Evolutionary conservation across 1,284 basidiomycete species (phyloP), one percentile per base, ranked within the genome.

Genomic region (Cerioporus squamosus): DNA sequence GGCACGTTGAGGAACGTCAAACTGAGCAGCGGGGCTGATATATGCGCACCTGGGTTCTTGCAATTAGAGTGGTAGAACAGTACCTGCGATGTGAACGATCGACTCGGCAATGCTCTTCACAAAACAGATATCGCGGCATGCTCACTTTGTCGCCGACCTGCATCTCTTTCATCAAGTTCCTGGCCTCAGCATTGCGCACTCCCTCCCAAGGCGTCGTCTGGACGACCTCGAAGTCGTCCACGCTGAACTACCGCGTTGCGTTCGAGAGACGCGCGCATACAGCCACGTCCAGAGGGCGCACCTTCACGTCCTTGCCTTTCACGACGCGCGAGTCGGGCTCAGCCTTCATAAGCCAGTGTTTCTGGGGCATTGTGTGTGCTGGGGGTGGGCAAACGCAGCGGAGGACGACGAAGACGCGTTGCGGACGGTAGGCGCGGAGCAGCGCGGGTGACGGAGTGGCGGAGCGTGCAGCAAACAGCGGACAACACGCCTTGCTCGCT

Each of bases 111-210:
- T 20, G 23, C 24, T 15, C 36, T 55, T 50, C 55, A 49, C 49
- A 42, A 40, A 33, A 29, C 18, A 58, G 38, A 43, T 53, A 38
- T 43, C 14, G 29, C 2, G 38, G 14, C 24, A 39, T 17, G 51
- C 23, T 40, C 51, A 90, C 94, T 76, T 89, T 83, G 71, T 98
- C 93, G 22, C 91, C 93, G 7, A 86, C 66, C 65, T 84, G 84
- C 96, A 98, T 98, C 65, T 89, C 85, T 72, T 91, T 92, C 91
- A 98, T 95, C 59, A 95, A 78, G 67, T 95, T 95, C 68, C 92
- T 86, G 1, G 96, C 97, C 75, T 97, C 91, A 65, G 93, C 92
- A 70, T 94, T 97, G 43, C 96, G 79, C 20, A 95, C 90, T 54
- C 95, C 95, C 69, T 97, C 95, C 95, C 95, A 97, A 18, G 89